Evolutionary conservation across 805 yeast genomes (phyloP).

Genomic region (Monosporozyma solicola): DNA sequence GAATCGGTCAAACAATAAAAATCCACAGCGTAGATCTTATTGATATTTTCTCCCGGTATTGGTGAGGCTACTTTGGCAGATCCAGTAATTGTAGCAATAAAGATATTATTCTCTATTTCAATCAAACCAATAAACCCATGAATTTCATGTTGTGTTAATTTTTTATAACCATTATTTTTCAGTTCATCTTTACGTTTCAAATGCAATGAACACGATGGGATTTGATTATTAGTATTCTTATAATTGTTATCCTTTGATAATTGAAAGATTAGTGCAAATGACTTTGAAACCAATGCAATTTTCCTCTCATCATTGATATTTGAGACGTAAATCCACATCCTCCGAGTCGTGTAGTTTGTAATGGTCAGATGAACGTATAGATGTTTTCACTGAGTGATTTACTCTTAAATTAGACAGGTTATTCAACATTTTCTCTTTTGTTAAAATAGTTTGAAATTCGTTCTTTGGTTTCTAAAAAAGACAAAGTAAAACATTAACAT

Average conservation of each 20-base stretch:
- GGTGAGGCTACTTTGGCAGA: slow-evolving; percentile 75
- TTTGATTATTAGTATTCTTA: neutral
- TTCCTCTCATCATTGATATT: slow-evolving; percentile 6
- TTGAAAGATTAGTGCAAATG: slow-evolving; percentile 12
- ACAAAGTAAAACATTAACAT: too few relatives aligned
- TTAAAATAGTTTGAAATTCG: neutral
- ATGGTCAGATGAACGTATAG: neutral
- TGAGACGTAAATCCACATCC: slow-evolving; percentile 20
- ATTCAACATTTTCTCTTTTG: neutral
- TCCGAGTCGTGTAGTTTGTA: neutral
- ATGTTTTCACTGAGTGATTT: neutral
- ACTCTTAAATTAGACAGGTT: neutral
- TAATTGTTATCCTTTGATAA: slow-evolving; percentile 12
- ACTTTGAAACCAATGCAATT: slow-evolving; percentile 11
- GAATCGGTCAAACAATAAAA: slow-evolving; percentile 64
- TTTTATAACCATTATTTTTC: slow-evolving; percentile 32
- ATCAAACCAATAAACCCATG: slow-evolving; percentile 80
- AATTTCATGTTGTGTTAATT: slow-evolving; percentile 37
- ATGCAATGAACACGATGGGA: slow-evolving; percentile 39
- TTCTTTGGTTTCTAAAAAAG: too few relatives aligned
- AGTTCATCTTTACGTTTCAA: slow-evolving; percentile 34
- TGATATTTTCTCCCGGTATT: slow-evolving; percentile 64
- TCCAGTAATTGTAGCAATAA: slow-evolving; percentile 71
- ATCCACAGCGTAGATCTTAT: slow-evolving; percentile 74
- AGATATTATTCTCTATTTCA: slow-evolving; percentile 55